These are phyloP conservation scores for Plasmodium falciparum DNA, from an alignment of 169 alveolate species.

Conservation along the genomic window DNA sequence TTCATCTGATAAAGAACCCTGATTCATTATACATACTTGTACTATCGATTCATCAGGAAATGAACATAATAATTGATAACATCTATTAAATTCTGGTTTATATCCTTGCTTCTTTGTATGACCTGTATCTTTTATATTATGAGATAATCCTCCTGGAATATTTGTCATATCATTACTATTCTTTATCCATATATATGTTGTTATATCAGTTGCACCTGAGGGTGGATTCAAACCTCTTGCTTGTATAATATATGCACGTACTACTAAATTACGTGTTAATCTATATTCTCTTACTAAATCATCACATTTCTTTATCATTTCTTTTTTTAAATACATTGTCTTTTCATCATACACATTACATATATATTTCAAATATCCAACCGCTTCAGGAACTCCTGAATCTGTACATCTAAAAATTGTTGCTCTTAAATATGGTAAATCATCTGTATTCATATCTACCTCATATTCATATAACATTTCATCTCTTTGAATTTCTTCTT, in stretches of 20 bases:
- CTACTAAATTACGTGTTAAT: conserved; percentile 82
- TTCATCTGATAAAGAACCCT: conserved; percentile 90
- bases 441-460: conserved; percentile 87
- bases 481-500: conserved; percentile 85
- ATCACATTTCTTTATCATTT: conserved; percentile 71
- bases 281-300: conserved; percentile 70
- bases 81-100: conserved; percentile 91
- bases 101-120: conserved; percentile 88
- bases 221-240: conserved; percentile 92
- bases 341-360: conserved; percentile 81
- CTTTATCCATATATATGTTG: conserved; percentile 88
- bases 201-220: conserved; percentile 86
- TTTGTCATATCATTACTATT: conserved; percentile 85
- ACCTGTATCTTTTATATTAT: conserved; percentile 86
- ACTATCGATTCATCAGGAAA: conserved; percentile 91
- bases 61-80: conserved; percentile 90
- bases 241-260: conserved; percentile 89
- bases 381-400: conserved; percentile 91
- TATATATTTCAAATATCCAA: conserved; percentile 89
- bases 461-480: conserved; percentile 91
- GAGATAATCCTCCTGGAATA: conserved; percentile 85
- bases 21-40: conserved; percentile 88
- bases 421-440: conserved; percentile 89
- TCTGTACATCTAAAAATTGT: conserved; percentile 90
- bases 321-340: conserved; percentile 58